Conservation (phyloP, 129 eudicot species). For the carrot (Daucus carota) region DNA sequence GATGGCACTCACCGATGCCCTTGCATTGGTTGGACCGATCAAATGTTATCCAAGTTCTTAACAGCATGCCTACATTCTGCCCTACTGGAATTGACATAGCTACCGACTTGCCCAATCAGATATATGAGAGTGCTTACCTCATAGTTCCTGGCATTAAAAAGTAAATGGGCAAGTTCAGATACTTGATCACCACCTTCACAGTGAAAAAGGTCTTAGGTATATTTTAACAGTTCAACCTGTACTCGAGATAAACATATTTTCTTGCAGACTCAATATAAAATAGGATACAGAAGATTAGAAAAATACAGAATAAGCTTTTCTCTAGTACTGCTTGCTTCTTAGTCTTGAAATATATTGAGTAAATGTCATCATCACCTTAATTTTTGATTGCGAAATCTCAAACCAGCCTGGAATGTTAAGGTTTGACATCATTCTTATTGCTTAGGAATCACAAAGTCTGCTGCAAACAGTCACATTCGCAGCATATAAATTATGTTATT, state of each 20-base stretch:
- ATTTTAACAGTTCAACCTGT: not conserved
- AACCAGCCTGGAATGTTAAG: not conserved
- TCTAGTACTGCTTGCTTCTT: not conserved
- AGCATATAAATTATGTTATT: not conserved
- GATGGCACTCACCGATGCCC: conserved; percentile 57
- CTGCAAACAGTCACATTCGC: not conserved
- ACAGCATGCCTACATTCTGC: not conserved
- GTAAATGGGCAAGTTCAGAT: not conserved
- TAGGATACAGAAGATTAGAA: not conserved
- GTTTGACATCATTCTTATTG: not conserved
- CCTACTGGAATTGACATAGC: not conserved
- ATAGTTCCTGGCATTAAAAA: not conserved
- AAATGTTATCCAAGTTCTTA: conserved; percentile 34
- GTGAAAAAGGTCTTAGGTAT: not conserved
- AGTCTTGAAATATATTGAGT: not conserved
- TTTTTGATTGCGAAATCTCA: not conserved
- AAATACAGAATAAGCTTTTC: not conserved
- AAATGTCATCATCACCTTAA: too few species aligned
- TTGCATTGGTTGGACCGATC: conserved; percentile 72
- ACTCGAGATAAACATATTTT: not conserved
- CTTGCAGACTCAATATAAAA: not conserved
- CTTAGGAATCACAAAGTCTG: not conserved
- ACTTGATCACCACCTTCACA: not conserved
- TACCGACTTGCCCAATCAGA: not conserved
- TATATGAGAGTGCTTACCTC: not conserved